Evolutionary conservation across 2,329 filamentous ascomycete species (phyloP), one percentile per base, ranked within the genome.

Genomic region (Ascochyta koolunga): DNA sequence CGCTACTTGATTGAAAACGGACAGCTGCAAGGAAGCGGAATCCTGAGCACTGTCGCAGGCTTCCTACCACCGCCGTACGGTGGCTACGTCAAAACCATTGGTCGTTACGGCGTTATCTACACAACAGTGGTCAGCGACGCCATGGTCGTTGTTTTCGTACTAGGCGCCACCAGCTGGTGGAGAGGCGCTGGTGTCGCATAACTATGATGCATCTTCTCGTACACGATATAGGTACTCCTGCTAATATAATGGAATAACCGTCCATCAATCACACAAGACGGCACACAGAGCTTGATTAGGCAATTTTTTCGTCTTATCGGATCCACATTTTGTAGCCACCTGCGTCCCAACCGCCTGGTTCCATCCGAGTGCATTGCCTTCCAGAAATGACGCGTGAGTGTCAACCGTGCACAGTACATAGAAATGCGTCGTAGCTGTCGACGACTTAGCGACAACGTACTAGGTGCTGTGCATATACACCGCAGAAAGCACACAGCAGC

Each of bases 61-160:
- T 85, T 91, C 64, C 69, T 93, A 60, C 90, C 90, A 1, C 81
- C 83, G 61, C 84, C 85, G 1, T 82, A 84, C 50, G 83, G 80
- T 65, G 82, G 83, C 4, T 89, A 88, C 67, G 71, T 89, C 18
- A 80, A 82, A 66, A 78, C 87, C 24, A 79, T 79, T 32, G 78
- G 88, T 67, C 79, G 86, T 59, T 93, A 92, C 71, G 82, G 82
- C 16, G 83, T 87, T 71, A 90, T 93, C 49, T 88, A 89, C 61
- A 84, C 82, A 48, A 90, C 89, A 4, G 84, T 93, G 21, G 82
- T 88, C 67, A 82, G 81, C 27, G 89, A 93, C 72, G 86, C 89
- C n/a, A 79, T 92, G 78, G 84, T 89, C 1, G 86, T 89, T 55
- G 82, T 93, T 8, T 93, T 93, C 74, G 87, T 93, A 45, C 73